Evolutionary conservation across 2,329 filamentous ascomycete species (phyloP), one percentile per base, ranked within the genome.

Genomic region (Aspergillus sp.): DNA sequence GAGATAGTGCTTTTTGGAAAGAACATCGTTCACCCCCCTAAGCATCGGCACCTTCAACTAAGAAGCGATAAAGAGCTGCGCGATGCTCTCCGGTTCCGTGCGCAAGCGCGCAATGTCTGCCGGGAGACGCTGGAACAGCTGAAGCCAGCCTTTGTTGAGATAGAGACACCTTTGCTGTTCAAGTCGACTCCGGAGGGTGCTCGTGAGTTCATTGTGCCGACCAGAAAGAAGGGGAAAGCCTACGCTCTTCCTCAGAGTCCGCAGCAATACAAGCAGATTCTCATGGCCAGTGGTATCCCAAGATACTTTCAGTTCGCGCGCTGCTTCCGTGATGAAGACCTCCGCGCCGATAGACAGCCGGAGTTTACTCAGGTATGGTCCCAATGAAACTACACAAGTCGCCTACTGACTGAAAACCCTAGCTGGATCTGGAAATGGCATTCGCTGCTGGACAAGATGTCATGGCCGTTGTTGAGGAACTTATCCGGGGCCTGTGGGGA

Each of bases 101-200:
- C 86, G 23, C 80, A 82, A 65, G 82, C 89, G 4, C 81, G 80
- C 4, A 81, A 81, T 60, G 77, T 82, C 32, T 86, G 81, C 63
- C 81, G 83, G 49, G 71, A 81, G 8, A 81, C 84, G 58, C 79
- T 92, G 32, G 79, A 83, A 15, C 74, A 81, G 5, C 80, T 82
- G 25, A 83, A 81, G 1, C 76, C 74, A 2, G 65, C 72, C 0
- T 94, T 93, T 69, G 80, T 85, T 12, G 90, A 98, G 67, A 85
- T 98, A 32, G 95, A 99, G 74, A 99, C 95, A 0, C 95, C 95
- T 0, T 80, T 97, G 4, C 83, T 99, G 0, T 99, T 99, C 85
- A 99, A 98, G 76, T 97, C 95, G 0, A 99, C 95, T 0, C 92
- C 95, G 0, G 95, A 99, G 78, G 95, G 95, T 0, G 96, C 95